These are phyloP conservation scores for Hypoxylon sp. DNA, from an alignment of 2,329 filamentous ascomycete species.

Conservation along the genomic window DNA sequence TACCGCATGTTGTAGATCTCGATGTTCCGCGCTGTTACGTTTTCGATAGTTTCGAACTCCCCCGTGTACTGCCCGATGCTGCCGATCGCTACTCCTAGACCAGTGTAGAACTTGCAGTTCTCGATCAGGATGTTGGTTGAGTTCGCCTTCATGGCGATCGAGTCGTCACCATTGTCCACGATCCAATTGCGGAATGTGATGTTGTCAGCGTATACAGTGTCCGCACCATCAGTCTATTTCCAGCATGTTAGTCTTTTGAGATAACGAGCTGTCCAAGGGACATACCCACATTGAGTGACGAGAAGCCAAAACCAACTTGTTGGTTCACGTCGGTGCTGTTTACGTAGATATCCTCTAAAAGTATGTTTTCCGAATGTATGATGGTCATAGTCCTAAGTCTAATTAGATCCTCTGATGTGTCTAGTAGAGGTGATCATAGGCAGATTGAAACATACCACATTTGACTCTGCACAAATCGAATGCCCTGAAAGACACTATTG, in stretches of 20 bases:
- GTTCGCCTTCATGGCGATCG: slow-evolving; percentile 39
- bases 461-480: slow-evolving; percentile 58
- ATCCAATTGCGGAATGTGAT: slow-evolving; percentile 43
- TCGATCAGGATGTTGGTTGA: slow-evolving; percentile 46
- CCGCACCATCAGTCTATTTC: slow-evolving; percentile 48
- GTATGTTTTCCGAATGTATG: slow-evolving; percentile 52
- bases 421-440: no score
- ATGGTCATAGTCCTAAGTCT: slow-evolving; percentile 53
- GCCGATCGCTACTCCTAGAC: slow-evolving; percentile 56
- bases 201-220: slow-evolving; percentile 39
- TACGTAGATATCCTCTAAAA: slow-evolving; percentile 56
- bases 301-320: no score
- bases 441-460: slow-evolving; percentile 54
- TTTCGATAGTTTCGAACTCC: slow-evolving; percentile 53
- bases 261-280: no score
- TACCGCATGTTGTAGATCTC: neutral
- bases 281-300: no score
- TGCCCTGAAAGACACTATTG: slow-evolving; percentile 54
- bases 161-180: slow-evolving; percentile 41
- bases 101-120: slow-evolving; percentile 52
- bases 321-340: slow-evolving; percentile 58
- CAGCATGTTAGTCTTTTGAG: no score
- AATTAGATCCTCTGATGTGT: no score
- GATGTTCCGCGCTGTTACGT: slow-evolving; percentile 43
- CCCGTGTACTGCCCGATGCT: slow-evolving; percentile 58